Conservation (phyloP, 2,329 filamentous ascomycete species). For the Aureobasidium leucospermi region DNA sequence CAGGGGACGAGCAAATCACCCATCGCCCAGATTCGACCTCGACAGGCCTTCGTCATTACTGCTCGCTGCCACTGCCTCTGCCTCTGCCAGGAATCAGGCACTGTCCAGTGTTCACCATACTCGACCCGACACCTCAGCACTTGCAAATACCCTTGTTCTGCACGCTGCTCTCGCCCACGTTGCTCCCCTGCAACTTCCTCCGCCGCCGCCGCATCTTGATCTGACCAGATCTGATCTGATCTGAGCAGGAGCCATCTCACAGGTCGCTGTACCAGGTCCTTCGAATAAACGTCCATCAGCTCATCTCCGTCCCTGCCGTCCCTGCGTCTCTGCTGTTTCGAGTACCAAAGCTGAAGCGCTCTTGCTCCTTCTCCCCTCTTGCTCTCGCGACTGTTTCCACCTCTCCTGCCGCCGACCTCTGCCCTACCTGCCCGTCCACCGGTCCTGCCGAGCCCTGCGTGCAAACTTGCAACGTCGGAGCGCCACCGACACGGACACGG, state of each 20-base stretch:
- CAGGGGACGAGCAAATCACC: conserved; percentile 6
- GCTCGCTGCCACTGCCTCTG: too few species aligned
- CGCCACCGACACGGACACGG: conserved; percentile 4
- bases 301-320: conserved; percentile 7
- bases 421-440: background rate
- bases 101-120: background rate
- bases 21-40: conserved; percentile 6
- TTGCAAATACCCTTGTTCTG: background rate
- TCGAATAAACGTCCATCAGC: background rate
- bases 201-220: background rate
- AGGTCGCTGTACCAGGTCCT: background rate
- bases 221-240: conserved; percentile 5
- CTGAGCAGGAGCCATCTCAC: conserved; percentile 6
- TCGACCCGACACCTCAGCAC: background rate
- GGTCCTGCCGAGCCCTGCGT: conserved; percentile 3
- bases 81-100: background rate
- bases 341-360: background rate
- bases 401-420: background rate
- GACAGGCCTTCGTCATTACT: background rate
- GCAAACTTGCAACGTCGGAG: conserved; percentile 3
- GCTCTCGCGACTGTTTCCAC: background rate
- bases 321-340: background rate
- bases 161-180: conserved; percentile 3
- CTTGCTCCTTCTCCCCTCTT: background rate
- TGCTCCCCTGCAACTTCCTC: background rate